Base-by-base conservation (phyloP, 495 filamentous ascomycete genomes). In the Penicillium coffeae region DNA sequence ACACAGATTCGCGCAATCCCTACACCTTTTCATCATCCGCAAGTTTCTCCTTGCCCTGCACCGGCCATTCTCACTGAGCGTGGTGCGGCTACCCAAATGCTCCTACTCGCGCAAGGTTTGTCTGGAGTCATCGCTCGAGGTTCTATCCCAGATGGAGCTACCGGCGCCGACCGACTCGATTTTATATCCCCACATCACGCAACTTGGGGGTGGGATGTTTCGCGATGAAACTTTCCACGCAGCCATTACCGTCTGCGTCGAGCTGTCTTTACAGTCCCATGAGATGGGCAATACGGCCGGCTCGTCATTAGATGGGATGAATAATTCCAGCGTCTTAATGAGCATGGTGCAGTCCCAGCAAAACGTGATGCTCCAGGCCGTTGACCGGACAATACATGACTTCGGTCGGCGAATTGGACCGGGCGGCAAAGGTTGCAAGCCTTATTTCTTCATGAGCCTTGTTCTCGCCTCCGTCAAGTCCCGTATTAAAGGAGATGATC, bases 31-130 rank as follows among this genome's bases (percentile, higher is more conserved):
- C 37, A 54, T 78, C 5, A 59, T 80, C 21, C 79, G 74, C 21
- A 72, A 78, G 8, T 81, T 78, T 32, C 47, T 82, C 4, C 63
- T 83, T 9, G 59, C 71, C 3, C 60, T 84, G 0, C 80, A 84
- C 48, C 64, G 70, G 10, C 73, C 77, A 0, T 83, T 79, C 48
- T 72, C 75, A 6, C 60, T 66, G 14, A 70, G 76, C 45, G 74
- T 79, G 14, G 63, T 63, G 8, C 53, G 60, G 8, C 70, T 79
- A 13, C 77, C 75, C 0, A 58, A 75, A 48, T 83, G 74, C 54
- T 75, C 77, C 27, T 83, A 75, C 54, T 83, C 80, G 3, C 75
- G 71, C 4, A 83, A 80, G 52, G 57, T 76, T 7, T 70, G 71
- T 34, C 54, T 83, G 0, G 81, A 84, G 22, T 58, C 66, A 13